A percentile compares a stretch with the other conserved stretches of the same genome.
Conservation (phyloP, 2,329 filamentous ascomycete genomes). For the Aspergillus tanneri region DNA sequence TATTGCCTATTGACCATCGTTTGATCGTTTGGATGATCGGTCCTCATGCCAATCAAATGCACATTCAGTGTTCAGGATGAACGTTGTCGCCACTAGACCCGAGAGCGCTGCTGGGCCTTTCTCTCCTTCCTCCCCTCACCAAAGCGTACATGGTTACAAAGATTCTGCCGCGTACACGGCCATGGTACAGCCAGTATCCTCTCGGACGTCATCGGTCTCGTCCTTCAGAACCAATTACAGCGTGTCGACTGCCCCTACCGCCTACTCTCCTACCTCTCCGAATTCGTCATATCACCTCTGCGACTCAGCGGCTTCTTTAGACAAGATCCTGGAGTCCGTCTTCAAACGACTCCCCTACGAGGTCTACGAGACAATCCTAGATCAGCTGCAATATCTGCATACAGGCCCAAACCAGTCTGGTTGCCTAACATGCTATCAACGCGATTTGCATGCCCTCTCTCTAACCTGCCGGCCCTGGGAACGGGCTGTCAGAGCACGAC, state of each 20-base stretch:
- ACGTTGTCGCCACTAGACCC: slow-evolving; percentile 41
- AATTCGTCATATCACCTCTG: slow-evolving; percentile 36
- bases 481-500: slow-evolving; percentile 48
- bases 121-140: slow-evolving; percentile 25
- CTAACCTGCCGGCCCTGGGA: slow-evolving; percentile 59
- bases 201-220: slow-evolving; percentile 37
- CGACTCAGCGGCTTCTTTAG: slow-evolving; percentile 40
- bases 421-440: slow-evolving; percentile 56
- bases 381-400: slow-evolving; percentile 51
- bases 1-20: not conserved
- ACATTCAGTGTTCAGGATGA: slow-evolving; percentile 33
- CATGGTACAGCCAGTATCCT: slow-evolving; percentile 31
- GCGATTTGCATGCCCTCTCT: slow-evolving; percentile 54
- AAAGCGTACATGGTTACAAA: slow-evolving; percentile 29
- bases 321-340: slow-evolving; percentile 33
- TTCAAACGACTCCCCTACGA: slow-evolving; percentile 52
- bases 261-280: slow-evolving; percentile 40
- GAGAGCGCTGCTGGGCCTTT: slow-evolving; percentile 36
- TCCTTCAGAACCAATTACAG: slow-evolving; percentile 40
- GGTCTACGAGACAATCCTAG: slow-evolving; percentile 56
- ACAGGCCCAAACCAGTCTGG: slow-evolving; percentile 38
- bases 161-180: slow-evolving; percentile 30
- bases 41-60: slow-evolving; percentile 18
- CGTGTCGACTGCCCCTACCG: slow-evolving; percentile 39
- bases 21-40: slow-evolving; percentile 4